Evolutionary conservation across 2,329 filamentous ascomycete genomes (phyloP), one percentile per base, ranked within the genome.

Genomic region (Colletotrichum sp.): DNA sequence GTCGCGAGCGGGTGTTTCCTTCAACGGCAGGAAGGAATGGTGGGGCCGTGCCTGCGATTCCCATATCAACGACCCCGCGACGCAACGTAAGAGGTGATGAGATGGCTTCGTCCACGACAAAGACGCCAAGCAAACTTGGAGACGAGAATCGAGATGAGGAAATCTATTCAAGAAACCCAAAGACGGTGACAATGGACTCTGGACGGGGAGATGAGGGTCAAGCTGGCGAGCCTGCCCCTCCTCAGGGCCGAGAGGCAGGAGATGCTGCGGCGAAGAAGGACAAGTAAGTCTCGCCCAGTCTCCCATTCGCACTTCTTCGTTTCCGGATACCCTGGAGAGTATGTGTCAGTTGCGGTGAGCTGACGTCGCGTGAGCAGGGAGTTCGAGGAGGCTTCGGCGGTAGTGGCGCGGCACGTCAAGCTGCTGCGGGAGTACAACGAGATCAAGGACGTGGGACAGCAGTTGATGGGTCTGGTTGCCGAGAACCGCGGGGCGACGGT

Each of bases 401-500:
- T 43, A 14, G 70, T 76, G 7, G 70, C 74, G 32, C 61, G 39
- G n/a, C 74, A 76, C 34, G 66, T 76, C 39, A 61, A 18, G 66
- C 39, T 76, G 60, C 78, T 86, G 18, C 80, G 81, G 36, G 78
- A 83, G 52, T 86, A 86, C 79, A 86, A 86, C 78, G 82, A 85
- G 32, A 78, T 84, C 57, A 85, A 84, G 55, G 84, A 86, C 32
- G 80, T 84, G 10, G 83, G 81, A 5, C 84, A 85, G 78, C 82
- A 85, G 74, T 78, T 86, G 26, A 85, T 86, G 57, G 84, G 84
- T 6, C 76, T 85, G 14, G 78, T 86, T 8, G 84, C 84, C 1
- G 84, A 86, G 43, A 83, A 84, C 28, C 78, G 80, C 1, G 81
- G 82, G 6, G 80, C 84, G 2, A 79, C 81, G 1, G 77, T 85